phyloP scores from a whole-genome alignment of 768 basidiomycete genomes.

The Trametes maxima region DNA sequence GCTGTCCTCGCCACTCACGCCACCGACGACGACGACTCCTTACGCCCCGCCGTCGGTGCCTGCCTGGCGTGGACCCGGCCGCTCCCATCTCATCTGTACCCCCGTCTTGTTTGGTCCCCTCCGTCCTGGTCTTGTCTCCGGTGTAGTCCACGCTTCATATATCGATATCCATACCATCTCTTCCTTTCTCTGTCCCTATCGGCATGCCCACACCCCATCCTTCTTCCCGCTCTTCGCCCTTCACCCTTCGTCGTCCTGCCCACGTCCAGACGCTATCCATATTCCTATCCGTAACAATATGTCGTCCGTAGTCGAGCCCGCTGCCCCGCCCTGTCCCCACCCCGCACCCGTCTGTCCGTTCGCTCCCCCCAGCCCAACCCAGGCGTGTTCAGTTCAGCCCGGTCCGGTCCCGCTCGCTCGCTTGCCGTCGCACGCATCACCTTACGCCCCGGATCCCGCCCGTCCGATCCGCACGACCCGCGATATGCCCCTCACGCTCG shows the following conservation, averaged over 20 bases:
- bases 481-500: constrained; percentile 21
- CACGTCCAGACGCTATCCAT: not conserved
- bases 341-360: not conserved
- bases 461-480: constrained; percentile 18
- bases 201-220: not conserved
- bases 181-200: constrained; percentile 7
- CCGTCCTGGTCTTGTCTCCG: not conserved
- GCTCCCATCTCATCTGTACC: constrained; percentile 15
- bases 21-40: not conserved
- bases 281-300: constrained; percentile 13
- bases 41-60: not conserved
- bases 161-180: constrained; percentile 16
- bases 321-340: not conserved
- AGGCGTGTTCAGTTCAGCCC: not conserved
- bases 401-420: constrained; percentile 1
- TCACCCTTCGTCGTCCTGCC: not conserved
- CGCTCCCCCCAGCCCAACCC: not conserved
- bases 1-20: not conserved
- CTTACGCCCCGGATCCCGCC: constrained; percentile 17
- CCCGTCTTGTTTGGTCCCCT: constrained; percentile 18
- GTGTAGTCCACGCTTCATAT: constrained; percentile 23
- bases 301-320: constrained; percentile 4
- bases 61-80: not conserved
- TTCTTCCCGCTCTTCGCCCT: not conserved
- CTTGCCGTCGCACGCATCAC: constrained; percentile 10